Conservation (phyloP, 2,329 filamentous ascomycete genomes). For the Trichoderma breve region DNA sequence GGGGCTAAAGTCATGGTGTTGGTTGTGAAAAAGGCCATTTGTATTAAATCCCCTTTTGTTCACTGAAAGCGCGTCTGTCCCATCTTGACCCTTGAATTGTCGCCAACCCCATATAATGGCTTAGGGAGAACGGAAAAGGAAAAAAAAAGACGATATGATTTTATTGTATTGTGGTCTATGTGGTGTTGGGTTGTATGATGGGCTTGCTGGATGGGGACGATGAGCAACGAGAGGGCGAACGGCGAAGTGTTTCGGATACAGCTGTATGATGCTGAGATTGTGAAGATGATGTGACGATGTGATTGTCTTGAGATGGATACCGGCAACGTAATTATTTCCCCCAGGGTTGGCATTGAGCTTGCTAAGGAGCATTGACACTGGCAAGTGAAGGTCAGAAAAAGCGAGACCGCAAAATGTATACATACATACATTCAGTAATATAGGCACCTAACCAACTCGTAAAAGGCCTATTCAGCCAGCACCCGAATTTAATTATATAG, state of each 20-base stretch:
- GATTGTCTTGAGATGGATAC: not conserved
- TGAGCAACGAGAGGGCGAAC: not conserved
- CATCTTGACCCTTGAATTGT: constrained; percentile 1
- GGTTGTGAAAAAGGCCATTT: constrained; percentile 41
- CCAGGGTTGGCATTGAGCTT: not conserved
- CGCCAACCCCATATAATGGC: not conserved
- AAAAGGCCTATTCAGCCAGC: too few relatives aligned
- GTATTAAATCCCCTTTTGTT: constrained; percentile 42
- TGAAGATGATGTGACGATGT: not conserved
- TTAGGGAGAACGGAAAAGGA: not conserved
- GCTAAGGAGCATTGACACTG: not conserved
- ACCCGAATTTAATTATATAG: too few relatives aligned
- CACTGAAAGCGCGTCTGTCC: constrained; percentile 20
- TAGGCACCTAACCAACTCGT: too few relatives aligned
- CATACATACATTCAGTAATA: too few relatives aligned
- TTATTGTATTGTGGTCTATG: not conserved
- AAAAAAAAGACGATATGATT: constrained; percentile 1
- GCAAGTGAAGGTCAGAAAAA: too few relatives aligned
- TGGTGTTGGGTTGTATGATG: not conserved
- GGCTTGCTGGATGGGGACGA: not conserved
- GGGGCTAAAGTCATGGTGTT: constrained; percentile 35
- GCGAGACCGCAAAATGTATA: too few relatives aligned
- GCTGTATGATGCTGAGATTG: not conserved
- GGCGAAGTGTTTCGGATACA: not conserved
- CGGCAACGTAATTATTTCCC: not conserved